A percentile compares a stretch with the other conserved stretches of the same genome.
Conservation (phyloP, 2,329 filamentous ascomycete genomes). For the Aspergillus aculeatinus region DNA sequence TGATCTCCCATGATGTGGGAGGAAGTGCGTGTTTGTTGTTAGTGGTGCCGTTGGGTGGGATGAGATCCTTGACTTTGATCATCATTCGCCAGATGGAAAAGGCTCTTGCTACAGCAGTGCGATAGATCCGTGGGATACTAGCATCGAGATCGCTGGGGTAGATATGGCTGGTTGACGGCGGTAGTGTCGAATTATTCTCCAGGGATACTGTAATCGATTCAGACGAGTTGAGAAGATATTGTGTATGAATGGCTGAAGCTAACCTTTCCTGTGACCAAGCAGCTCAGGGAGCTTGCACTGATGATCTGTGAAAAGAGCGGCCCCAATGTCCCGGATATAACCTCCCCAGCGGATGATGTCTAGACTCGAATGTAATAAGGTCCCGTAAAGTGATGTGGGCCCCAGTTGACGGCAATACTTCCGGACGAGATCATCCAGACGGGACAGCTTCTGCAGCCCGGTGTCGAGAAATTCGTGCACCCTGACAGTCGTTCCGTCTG, state of each 20-base stretch:
- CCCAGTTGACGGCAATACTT: constrained; percentile 21
- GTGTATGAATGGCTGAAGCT: too few species aligned
- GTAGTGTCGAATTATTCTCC: too few species aligned
- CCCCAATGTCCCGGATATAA: constrained; percentile 27
- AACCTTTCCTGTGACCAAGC: neutral
- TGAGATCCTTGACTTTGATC: too few species aligned
- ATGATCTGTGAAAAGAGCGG: constrained; percentile 17
- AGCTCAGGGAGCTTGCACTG: constrained; percentile 16
- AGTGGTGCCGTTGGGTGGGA: neutral
- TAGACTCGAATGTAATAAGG: constrained; percentile 21
- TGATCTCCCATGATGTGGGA: neutral
- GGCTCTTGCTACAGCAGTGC: too few species aligned
- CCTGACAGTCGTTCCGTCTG: too few species aligned
- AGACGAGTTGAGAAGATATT: too few species aligned
- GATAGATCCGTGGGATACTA: too few species aligned
- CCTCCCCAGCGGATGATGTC: constrained; percentile 23
- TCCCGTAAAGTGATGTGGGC: constrained; percentile 18
- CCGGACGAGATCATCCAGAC: constrained; percentile 17
- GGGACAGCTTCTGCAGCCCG: constrained; percentile 17
- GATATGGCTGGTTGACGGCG: too few species aligned
- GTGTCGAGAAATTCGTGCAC: constrained; percentile 17
- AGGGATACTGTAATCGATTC: neutral
- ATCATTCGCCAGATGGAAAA: too few species aligned
- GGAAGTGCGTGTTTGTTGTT: neutral
- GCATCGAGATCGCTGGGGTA: too few species aligned